Conservation (phyloP, 2,329 filamentous ascomycete genomes). For the Ophiostoma triangulosporum region DNA sequence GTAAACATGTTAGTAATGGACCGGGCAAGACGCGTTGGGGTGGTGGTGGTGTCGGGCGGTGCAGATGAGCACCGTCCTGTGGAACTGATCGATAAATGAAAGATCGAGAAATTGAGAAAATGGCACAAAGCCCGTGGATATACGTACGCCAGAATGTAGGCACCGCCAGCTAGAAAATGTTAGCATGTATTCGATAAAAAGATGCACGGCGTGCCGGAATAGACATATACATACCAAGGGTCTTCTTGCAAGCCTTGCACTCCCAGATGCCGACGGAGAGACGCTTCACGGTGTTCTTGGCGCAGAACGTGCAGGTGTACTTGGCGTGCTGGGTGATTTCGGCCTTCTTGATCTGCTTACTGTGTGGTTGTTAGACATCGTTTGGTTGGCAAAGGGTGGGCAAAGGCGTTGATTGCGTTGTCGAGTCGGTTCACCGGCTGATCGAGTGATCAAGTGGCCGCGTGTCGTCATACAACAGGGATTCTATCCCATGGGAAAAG, state of each 20-base stretch:
- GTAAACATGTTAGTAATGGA: conserved; percentile 11
- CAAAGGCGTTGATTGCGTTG: too few species aligned
- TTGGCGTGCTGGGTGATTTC: conserved; percentile 95
- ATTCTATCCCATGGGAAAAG: neutral
- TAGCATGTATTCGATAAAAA: too few species aligned
- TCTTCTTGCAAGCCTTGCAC: conserved; percentile 93
- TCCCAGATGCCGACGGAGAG: conserved; percentile 54
- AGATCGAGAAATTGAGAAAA: too few species aligned
- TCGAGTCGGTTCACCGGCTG: neutral
- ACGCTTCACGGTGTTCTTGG: conserved; percentile 88
- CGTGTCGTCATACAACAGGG: neutral
- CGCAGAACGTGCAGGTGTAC: conserved; percentile 97
- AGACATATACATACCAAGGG: conserved; percentile 44
- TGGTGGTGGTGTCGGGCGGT: neutral
- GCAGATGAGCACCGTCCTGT: neutral
- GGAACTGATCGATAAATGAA: neutral
- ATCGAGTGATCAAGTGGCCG: neutral
- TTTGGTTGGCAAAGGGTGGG: neutral
- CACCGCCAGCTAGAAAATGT: conserved; percentile 49
- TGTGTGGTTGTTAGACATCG: conserved; percentile 21
- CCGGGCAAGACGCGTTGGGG: neutral
- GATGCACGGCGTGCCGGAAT: too few species aligned
- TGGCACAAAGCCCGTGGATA: neutral
- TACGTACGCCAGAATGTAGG: conserved; percentile 93
- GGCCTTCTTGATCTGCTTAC: conserved; percentile 99